A percentile compares a stretch with the other conserved stretches of the same genome.
Evolutionary conservation across 2,329 filamentous ascomycete species (phyloP).

Genomic region (Stachybotrys echinatus): DNA sequence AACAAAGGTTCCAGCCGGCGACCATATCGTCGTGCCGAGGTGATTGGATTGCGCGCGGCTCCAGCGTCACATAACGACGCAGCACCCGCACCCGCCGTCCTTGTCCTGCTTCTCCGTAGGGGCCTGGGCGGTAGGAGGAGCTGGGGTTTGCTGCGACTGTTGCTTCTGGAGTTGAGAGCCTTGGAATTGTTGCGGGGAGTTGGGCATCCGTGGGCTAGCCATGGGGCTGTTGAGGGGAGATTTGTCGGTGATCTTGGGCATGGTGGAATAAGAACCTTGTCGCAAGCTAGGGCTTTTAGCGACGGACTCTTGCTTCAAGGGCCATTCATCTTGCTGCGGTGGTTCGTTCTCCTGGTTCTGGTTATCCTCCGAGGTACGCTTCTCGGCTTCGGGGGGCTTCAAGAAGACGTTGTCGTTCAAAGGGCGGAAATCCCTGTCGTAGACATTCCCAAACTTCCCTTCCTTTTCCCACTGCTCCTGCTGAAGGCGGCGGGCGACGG

Average conservation of each 20-base stretch:
- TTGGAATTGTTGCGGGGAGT: conserved; percentile 25
- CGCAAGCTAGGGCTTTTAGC: conserved; percentile 40
- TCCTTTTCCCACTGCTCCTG: conserved; percentile 95
- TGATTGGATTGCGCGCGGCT: not conserved
- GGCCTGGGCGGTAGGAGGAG: conserved; percentile 5
- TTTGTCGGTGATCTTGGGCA: conserved; percentile 50
- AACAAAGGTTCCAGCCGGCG: not conserved
- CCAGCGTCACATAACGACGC: conserved; percentile 40
- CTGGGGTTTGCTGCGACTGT: conserved; percentile 6
- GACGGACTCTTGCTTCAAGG: conserved; percentile 40
- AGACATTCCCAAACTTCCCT: conserved; percentile 77
- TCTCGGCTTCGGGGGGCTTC: conserved; percentile 35
- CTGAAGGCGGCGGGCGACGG: conserved; percentile 82
- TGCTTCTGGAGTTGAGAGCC: conserved; percentile 12
- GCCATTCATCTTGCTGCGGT: conserved; percentile 47
- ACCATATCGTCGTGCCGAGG: not conserved
- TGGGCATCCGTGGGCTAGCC: conserved; percentile 40
- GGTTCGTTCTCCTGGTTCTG: conserved; percentile 2
- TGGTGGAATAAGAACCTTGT: conserved; percentile 54
- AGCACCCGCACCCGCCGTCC: conserved; percentile 43
- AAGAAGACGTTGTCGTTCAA: conserved; percentile 62
- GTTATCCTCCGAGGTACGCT: conserved; percentile 11
- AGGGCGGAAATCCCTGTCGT: conserved; percentile 83
- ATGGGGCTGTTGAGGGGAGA: conserved; percentile 22
- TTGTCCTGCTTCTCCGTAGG: conserved; percentile 27